Evolutionary conservation across 1,284 basidiomycete genomes (phyloP).

Genomic region (Microbotryomycetes sp.): DNA sequence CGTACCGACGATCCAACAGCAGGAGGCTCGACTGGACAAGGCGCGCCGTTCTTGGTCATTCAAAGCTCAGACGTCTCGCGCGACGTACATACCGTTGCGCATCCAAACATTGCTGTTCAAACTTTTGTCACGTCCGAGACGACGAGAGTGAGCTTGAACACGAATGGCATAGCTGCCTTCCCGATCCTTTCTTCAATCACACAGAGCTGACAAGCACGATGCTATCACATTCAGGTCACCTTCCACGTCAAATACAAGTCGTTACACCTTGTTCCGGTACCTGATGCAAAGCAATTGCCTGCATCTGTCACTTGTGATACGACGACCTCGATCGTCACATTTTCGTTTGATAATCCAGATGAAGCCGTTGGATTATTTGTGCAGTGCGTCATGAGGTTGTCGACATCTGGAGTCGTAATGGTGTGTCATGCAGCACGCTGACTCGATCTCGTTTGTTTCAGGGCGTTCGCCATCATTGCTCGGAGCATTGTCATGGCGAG

Average conservation of each 20-base stretch:
- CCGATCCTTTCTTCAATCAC: no score
- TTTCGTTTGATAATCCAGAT: not conserved
- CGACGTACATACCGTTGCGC: not conserved
- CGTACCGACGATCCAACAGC: not conserved
- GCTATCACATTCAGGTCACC: not conserved
- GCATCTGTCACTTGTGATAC: not conserved
- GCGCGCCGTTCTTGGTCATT: conserved; percentile 8
- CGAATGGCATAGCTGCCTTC: no score
- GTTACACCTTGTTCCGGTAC: not conserved
- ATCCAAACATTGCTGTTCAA: conserved; percentile 8
- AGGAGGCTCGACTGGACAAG: not conserved
- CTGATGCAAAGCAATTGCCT: not conserved
- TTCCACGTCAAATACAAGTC: not conserved
- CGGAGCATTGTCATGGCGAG: not conserved
- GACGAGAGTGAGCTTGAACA: conserved; percentile 7
- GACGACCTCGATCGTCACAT: not conserved
- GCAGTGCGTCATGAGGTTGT: not conserved
- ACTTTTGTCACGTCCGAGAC: conserved; percentile 1
- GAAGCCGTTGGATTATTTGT: not conserved
- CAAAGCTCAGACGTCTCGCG: not conserved
- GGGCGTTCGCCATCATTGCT: not conserved
- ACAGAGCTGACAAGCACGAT: not conserved
- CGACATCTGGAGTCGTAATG: no score
- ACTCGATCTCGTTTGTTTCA: no score
- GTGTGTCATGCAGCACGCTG: no score